Conservation (phyloP, 768 basidiomycete genomes). For the Lentinula detonsa region DNA sequence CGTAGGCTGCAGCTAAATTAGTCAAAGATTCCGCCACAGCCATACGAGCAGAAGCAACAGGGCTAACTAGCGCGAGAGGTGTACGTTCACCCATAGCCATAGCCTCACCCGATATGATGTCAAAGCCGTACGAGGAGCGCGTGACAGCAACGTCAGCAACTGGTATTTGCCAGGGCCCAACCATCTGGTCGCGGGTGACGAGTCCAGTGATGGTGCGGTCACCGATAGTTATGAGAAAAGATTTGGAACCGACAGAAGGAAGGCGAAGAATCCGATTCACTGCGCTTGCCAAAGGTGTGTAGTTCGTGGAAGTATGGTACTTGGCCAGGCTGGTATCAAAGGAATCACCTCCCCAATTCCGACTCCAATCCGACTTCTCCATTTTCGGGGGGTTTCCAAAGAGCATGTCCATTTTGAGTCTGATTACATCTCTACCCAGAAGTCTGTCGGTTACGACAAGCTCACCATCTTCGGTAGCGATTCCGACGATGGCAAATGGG, state of each 20-base stretch:
- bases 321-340: slow-evolving; percentile 71
- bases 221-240: slow-evolving; percentile 98
- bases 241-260: slow-evolving; percentile 91
- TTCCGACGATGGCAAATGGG: slow-evolving; percentile 89
- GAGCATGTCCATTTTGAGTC: slow-evolving; percentile 88
- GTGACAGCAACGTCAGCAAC: slow-evolving; percentile 97
- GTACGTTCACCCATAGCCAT: slow-evolving; percentile 99
- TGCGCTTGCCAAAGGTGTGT: slow-evolving; percentile 35
- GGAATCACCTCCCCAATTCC: slow-evolving; percentile 25
- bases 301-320: slow-evolving; percentile 47
- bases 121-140: slow-evolving; percentile 90
- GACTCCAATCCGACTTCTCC: slow-evolving; percentile 62
- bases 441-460: slow-evolving; percentile 88
- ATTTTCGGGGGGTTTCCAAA: slow-evolving; percentile 96
- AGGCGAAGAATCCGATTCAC: slow-evolving; percentile 80
- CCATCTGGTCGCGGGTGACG: slow-evolving; percentile 96
- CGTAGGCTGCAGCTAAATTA: slow-evolving; percentile 79
- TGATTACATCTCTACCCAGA: slow-evolving; percentile 72
- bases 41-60: slow-evolving; percentile 92
- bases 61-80: slow-evolving; percentile 79
- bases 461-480: slow-evolving; percentile 75
- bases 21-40: slow-evolving; percentile 92
- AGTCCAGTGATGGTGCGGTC: slow-evolving; percentile 93
- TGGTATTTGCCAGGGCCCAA: slow-evolving; percentile 97
- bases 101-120: slow-evolving; percentile 79